Percentiles rank a stretch among this genome's conserved stretches.
These are phyloP conservation scores for Fusarium papillatum DNA, from an alignment of 2,329 filamentous ascomycete genomes.

Conservation along the genomic window DNA sequence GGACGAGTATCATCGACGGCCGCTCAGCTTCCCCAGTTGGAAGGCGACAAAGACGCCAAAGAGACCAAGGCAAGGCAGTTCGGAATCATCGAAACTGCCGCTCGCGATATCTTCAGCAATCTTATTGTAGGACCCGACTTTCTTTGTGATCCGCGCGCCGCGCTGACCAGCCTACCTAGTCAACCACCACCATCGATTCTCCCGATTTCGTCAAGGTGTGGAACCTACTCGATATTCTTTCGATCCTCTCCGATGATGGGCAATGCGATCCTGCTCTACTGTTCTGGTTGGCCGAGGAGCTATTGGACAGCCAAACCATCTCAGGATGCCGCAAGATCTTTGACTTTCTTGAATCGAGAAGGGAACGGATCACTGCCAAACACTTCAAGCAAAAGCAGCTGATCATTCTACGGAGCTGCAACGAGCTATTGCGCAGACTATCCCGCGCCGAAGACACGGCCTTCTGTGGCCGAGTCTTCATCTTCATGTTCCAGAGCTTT, in stretches of 20 bases:
- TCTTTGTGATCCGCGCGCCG: constrained; percentile 34
- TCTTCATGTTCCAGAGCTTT: constrained; percentile 98
- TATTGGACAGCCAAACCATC: constrained; percentile 96
- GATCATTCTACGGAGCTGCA: constrained; percentile 93
- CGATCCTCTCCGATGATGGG: constrained; percentile 87
- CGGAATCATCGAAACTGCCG: constrained; percentile 86
- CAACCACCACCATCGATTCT: constrained; percentile 81
- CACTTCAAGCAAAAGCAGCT: constrained; percentile 88
- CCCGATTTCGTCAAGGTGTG: constrained; percentile 87
- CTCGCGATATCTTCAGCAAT: constrained; percentile 83
- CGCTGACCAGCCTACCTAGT: constrained; percentile 67
- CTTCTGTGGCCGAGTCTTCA: constrained; percentile 97
- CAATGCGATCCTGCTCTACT: constrained; percentile 83
- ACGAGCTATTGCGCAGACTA: constrained; percentile 91
- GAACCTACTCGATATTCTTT: constrained; percentile 95
- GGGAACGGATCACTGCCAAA: constrained; percentile 87
- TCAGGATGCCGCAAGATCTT: constrained; percentile 92
- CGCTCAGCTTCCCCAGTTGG: constrained; percentile 43
- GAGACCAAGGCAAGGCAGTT: constrained; percentile 66
- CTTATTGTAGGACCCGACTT: constrained; percentile 73
- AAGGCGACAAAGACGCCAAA: constrained; percentile 54
- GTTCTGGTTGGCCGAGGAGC: constrained; percentile 93
- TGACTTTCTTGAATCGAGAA: constrained; percentile 93
- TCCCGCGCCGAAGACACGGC: constrained; percentile 98
- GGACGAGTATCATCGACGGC: constrained; percentile 57